Base-by-base conservation (phyloP, 768 basidiomycete species). In the Trametes cinnabarina region DNA sequence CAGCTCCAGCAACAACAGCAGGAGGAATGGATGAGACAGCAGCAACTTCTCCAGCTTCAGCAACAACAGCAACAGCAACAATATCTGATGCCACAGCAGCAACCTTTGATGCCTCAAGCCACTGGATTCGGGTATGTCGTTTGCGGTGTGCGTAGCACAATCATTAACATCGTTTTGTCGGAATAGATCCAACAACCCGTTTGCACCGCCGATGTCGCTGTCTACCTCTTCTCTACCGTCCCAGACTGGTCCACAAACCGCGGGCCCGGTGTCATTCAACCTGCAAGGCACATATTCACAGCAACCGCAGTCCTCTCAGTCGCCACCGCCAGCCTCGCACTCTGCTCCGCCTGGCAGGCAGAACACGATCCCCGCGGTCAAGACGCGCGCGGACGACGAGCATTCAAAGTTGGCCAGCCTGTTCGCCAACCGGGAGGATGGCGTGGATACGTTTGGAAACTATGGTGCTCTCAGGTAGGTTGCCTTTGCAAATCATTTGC, bases 381-480 rank as follows among this genome's bases (percentile, higher is more conserved):
- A 69, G 35, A 75, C 74, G 22, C 77, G 77, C 46, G 76, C 80
- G 47, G 92, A 96, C 70, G 84, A 90, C 60, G 82, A 85, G 56
- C 81, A 92, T 67, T 69, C 83, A 14, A 82, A 87, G 35, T 82
- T 99, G 51, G 94, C 95, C 2, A 77, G 72, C 51, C 72, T 98
- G 65, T 86, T 98, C 61, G 95, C 92, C 6, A 92, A 90, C 67
- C 80, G 88, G 49, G 95, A 97, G 55, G 94, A 92, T 65, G 96
- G 97, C 1, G 77, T 90, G 69, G 97, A 99, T 73, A 96, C 96
- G 51, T 98, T 98, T 68, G 96, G 96, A 49, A 99, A 98, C 70
- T 65, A 84, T 30, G 96, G 96, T 19, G 60, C 77, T 50, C 69
- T 96, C 61, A 82, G 94, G 79, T 85, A 51, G 60, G 79, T 74